Evolutionary conservation across 2,329 filamentous ascomycete genomes (phyloP), one percentile per base, ranked within the genome.

Genomic region (Nemania diffusa): DNA sequence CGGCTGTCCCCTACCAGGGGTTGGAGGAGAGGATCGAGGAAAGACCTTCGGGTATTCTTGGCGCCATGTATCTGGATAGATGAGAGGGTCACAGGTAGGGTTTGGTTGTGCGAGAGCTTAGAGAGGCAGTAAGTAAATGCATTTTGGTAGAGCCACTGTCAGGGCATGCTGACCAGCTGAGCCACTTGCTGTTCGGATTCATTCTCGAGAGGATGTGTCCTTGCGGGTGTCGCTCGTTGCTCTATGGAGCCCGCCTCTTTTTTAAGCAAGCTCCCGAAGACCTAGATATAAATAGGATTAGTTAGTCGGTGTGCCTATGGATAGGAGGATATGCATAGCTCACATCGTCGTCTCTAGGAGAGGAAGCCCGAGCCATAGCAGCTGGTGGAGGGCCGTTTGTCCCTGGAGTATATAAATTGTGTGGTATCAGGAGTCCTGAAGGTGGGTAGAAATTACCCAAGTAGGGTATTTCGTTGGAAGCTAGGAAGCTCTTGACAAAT

Each of bases 11-110:
- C 88, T 57, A 98, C 83, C 8, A 97, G 80, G 6, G 95, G 94
- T 64, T 89, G 83, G 79, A 98, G 90, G 65, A 97, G 84, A 40
- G 90, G 89, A 78, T 97, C 88, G 62, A 99, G 89, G 79, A 99
- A 97, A 70, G 87, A 85, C 73, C 88, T 87, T 70, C 96, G 89
- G n/a, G 95, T 97, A 77, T 96, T 90, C 68, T 87, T 86, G 51
- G 93, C 93, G 77, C 94, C 92, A 69, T 97, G 88, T 68, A 99
- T 85, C 73, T 92, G 89, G 77, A 99, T 88, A 51, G 93, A 92
- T 73, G 92, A 92, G 78, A 99, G 91, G 15, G 93, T 93, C 74
- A 96, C 92, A 46, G 96, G 95, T 65, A 96, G 88, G 50, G 92
- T 92, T 72, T 91, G 91, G 79, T 98, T 97, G 80, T 92, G 88